A percentile compares a stretch with the other conserved stretches of the same genome.
Conservation (phyloP, 768 basidiomycete species). For the Atractiella rhizophila region DNA sequence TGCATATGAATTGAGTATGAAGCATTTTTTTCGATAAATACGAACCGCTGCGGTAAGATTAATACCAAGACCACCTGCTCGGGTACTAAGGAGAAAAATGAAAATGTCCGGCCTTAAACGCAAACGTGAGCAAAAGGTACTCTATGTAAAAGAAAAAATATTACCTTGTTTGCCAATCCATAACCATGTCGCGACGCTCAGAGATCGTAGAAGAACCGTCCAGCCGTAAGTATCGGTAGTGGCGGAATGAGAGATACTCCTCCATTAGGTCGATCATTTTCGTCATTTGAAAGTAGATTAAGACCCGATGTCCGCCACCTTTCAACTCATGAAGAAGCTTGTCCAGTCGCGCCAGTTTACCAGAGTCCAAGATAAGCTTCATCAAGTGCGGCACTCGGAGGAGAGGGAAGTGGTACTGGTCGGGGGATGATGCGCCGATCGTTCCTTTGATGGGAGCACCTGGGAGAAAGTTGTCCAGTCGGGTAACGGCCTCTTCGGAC, state of each 20-base stretch:
- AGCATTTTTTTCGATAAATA: neutral
- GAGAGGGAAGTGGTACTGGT: conserved; percentile 51
- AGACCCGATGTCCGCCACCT: conserved; percentile 66
- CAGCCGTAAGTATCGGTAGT: conserved; percentile 23
- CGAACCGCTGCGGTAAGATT: conserved; percentile 22
- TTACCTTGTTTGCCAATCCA: conserved; percentile 92
- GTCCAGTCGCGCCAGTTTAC: conserved; percentile 78
- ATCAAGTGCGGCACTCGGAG: conserved; percentile 91
- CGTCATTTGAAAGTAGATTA: conserved; percentile 99
- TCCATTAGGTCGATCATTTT: conserved; percentile 99
- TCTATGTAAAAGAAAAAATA: conserved; percentile 12
- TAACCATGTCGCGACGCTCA: conserved; percentile 95
- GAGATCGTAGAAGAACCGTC: conserved; percentile 58
- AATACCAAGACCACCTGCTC: conserved; percentile 67
- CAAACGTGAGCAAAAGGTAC: neutral
- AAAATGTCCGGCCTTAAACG: conserved; percentile 61
- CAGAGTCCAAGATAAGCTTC: conserved; percentile 82
- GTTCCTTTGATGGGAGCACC: conserved; percentile 43
- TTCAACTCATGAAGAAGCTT: conserved; percentile 73
- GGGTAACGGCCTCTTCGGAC: conserved; percentile 29
- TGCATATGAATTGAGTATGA: neutral
- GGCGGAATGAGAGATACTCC: conserved; percentile 86
- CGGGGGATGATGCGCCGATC: conserved; percentile 34
- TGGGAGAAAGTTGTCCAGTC: conserved; percentile 32
- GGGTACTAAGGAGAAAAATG: conserved; percentile 64